These are phyloP conservation scores for Rubia yunnanensis DNA, from an alignment of 257 asterid species.

Conservation along the genomic window DNA sequence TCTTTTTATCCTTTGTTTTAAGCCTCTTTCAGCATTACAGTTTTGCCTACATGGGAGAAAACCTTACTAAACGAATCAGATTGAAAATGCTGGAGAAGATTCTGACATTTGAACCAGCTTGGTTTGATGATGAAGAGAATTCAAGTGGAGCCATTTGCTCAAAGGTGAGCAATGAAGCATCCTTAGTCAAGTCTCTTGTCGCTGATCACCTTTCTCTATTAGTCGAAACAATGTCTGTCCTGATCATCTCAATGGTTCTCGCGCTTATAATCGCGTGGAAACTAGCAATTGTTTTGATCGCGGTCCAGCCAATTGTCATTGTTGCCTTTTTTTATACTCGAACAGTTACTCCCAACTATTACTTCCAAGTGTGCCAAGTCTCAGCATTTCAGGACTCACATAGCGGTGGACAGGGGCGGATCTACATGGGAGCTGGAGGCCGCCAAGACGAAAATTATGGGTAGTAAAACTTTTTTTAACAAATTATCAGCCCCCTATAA, in stretches of 20 bases:
- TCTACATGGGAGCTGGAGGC: no score
- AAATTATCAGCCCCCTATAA: no score
- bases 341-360: conserved; percentile 49
- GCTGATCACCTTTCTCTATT: conserved; percentile 58
- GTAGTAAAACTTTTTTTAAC: no score
- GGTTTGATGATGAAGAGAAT: conserved; percentile 71
- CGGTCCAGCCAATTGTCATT: conserved; percentile 71
- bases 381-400: conserved; percentile 60
- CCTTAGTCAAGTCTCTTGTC: conserved; percentile 67
- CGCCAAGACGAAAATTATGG: no score
- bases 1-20: conserved; percentile 41
- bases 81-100: conserved; percentile 50
- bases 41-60: conserved; percentile 72
- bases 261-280: conserved; percentile 76
- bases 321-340: conserved; percentile 60
- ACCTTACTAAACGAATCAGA: conserved; percentile 47
- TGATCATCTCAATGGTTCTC: conserved; percentile 45
- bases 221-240: conserved; percentile 56
- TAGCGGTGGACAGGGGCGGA: no score
- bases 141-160: conserved; percentile 59
- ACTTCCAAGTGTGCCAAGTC: conserved; percentile 51
- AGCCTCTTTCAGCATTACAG: conserved; percentile 68
- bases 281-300: conserved; percentile 74
- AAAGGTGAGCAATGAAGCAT: conserved; percentile 56
- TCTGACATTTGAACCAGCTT: conserved; percentile 60